A percentile compares a stretch with the other conserved stretches of the same genome.
Conservation (phyloP, 768 basidiomycete genomes). For the Collybiopsis confluens region DNA sequence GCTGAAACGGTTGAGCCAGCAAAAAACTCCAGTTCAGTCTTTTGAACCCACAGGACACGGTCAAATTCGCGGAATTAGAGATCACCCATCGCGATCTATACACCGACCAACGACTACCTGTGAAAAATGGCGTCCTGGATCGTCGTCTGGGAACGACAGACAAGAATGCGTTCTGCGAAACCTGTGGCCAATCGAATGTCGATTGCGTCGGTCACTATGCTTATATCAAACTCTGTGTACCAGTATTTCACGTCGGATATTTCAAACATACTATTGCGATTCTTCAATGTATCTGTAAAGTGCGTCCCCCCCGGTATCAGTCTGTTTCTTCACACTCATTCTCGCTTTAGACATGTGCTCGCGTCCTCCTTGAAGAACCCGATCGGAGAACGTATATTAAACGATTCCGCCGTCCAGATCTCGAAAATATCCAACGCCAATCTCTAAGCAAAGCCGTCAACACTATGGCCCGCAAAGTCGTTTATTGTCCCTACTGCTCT, state of each 20-base stretch:
- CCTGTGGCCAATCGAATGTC: slow-evolving; percentile 86
- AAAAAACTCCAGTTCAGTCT: slow-evolving; percentile 96
- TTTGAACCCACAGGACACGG: slow-evolving; percentile 91
- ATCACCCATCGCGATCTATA: slow-evolving; percentile 92
- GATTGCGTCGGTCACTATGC: slow-evolving; percentile 99
- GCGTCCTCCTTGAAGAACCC: slow-evolving; percentile 82
- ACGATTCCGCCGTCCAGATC: slow-evolving; percentile 83
- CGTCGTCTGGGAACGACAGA: slow-evolving; percentile 91
- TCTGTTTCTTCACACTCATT: slow-evolving; percentile 5
- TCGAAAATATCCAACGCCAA: slow-evolving; percentile 92
- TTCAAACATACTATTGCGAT: slow-evolving; percentile 94
- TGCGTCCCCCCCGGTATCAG: slow-evolving; percentile 25
- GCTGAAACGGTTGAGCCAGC: too few species aligned
- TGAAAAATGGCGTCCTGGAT: slow-evolving; percentile 90
- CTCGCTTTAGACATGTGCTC: slow-evolving; percentile 71
- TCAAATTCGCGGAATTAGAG: slow-evolving; percentile 94
- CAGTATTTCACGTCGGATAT: slow-evolving; percentile 98
- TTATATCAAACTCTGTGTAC: slow-evolving; percentile 94
- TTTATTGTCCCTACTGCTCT: slow-evolving; percentile 91
- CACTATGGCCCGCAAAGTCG: slow-evolving; percentile 79
- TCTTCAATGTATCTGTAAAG: slow-evolving; percentile 97
- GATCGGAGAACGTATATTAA: slow-evolving; percentile 82
- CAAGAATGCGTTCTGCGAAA: slow-evolving; percentile 89
- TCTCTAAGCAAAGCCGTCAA: slow-evolving; percentile 82
- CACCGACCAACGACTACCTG: slow-evolving; percentile 78